Evolutionary conservation across 116 monocot species (phyloP), one percentile per base, ranked within the genome.

Genomic region (Dioscorea cayenensis): DNA sequence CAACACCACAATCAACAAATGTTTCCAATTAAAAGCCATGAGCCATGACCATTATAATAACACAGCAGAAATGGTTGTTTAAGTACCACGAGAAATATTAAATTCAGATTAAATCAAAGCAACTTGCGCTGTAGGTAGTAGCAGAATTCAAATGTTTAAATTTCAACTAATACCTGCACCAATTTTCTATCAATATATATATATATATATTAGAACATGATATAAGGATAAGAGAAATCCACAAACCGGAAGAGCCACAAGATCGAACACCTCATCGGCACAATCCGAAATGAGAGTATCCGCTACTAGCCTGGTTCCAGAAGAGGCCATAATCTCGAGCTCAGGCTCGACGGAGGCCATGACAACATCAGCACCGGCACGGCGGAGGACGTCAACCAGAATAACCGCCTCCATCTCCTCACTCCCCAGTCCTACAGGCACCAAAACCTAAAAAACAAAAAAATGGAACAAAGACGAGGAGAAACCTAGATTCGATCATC

Each of bases 361-460:
- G 28, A 81, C 49, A 9, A 95, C 95, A 48, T 92, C 77, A 3
- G 87, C 89, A 2, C 92, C 92, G 13, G 95, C 89, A 17, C 87
- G 85, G 43, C 95, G 89, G 68, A 95, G 92, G 21, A 90, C 90
- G 68, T 85, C 85, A 0, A 82, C 87, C 12, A 95, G 64, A 50
- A 92, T 87, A 25, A 92, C 87, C 9, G 95, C 92, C 58, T 95
- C 95, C 83, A 95, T 92, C 73, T 95, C 95, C 77, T 95, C 95
- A 27, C 87, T 92, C 28, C 95, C 95, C 60, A 85, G 73, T 23
- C 85, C 95, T 25, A 95, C 71, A 9, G 92, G 95, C n/a, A 95
- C 84, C 65, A 95, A 69, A 20, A 91, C 89, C 95, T 95, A 74
- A 11, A 43, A 43, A 43, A 0, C 10, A n/a, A 37, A 65, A 58